These are phyloP conservation scores for Amanita muscaria DNA, from an alignment of 768 basidiomycete genomes.

Conservation along the genomic window DNA sequence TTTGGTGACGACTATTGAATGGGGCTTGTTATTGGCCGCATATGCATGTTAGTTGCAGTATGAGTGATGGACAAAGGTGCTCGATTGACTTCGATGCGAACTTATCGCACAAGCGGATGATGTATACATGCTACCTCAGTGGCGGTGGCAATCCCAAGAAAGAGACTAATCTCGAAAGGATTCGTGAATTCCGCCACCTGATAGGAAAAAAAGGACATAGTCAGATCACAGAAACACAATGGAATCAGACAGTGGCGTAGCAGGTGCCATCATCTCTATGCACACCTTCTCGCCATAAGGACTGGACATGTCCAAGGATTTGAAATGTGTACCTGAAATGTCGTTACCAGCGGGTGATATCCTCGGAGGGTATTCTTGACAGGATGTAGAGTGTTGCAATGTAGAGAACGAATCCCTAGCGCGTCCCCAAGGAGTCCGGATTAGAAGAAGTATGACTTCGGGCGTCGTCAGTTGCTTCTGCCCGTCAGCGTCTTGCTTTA, in stretches of 20 bases:
- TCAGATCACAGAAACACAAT: background rate
- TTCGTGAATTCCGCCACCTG: constrained; percentile 8
- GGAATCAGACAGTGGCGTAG: constrained; percentile 7
- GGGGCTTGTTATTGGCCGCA: no score
- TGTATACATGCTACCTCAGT: background rate
- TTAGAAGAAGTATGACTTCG: background rate
- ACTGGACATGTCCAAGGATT: background rate
- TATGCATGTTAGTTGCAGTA: no score
- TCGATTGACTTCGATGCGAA: constrained; percentile 4
- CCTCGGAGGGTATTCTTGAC: background rate
- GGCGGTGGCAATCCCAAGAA: constrained; percentile 7
- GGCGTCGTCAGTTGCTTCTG: constrained; percentile 6
- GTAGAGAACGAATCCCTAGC: background rate
- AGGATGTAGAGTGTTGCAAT: background rate
- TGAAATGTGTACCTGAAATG: background rate
- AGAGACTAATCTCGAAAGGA: constrained; percentile 2
- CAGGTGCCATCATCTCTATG: background rate
- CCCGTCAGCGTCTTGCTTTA: background rate
- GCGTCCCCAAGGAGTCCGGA: background rate
- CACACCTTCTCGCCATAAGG: background rate
- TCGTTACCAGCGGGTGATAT: background rate
- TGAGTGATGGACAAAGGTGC: no score
- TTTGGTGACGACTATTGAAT: no score
- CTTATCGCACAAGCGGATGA: background rate
- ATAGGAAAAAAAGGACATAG: background rate